A percentile compares a stretch with the other conserved stretches of the same genome.
These are phyloP conservation scores for Didymella pomorum DNA, from an alignment of 2,329 filamentous ascomycete species.

Conservation along the genomic window DNA sequence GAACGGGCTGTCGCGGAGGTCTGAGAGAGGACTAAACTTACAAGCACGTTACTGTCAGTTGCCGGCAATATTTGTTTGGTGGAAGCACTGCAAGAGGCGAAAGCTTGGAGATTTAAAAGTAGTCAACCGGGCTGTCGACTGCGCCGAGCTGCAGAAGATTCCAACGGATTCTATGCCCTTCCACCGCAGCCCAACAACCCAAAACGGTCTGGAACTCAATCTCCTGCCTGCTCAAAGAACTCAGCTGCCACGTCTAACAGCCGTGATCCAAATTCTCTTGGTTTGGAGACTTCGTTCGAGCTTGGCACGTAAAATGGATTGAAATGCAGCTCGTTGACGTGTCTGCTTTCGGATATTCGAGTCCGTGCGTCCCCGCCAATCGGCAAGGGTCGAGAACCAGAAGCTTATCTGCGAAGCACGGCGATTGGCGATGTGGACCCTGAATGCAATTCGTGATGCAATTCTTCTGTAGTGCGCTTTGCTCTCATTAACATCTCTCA, in stretches of 20 bases:
- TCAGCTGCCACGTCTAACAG: conserved; percentile 2
- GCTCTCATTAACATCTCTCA: conserved; percentile 6
- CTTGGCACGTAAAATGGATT: not conserved
- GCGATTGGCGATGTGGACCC: conserved; percentile 23
- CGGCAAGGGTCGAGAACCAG: conserved; percentile 19
- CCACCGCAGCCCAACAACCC: conserved; percentile 43
- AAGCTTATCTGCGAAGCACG: conserved; percentile 28
- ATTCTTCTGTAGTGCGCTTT: not conserved
- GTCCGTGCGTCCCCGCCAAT: conserved; percentile 19
- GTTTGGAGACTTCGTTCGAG: not conserved
- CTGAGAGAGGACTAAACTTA: conserved; percentile 12
- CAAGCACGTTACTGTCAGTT: conserved; percentile 13
- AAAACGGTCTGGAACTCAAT: conserved; percentile 24
- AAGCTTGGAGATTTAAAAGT: conserved; percentile 45
- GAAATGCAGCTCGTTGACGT: conserved; percentile 13
- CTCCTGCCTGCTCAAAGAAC: conserved; percentile 24
- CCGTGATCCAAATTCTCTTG: not conserved
- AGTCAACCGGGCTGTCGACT: conserved; percentile 43
- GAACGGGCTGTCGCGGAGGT: conserved; percentile 8
- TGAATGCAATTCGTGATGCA: conserved; percentile 11
- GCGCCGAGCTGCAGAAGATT: conserved; percentile 49
- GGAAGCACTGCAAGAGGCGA: conserved; percentile 24
- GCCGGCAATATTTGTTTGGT: conserved; percentile 17
- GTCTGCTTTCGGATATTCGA: conserved; percentile 4
- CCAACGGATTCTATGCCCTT: conserved; percentile 46